Base-by-base conservation (phyloP, 192 early-diverging fungal species). In the Dispira simplex region DNA sequence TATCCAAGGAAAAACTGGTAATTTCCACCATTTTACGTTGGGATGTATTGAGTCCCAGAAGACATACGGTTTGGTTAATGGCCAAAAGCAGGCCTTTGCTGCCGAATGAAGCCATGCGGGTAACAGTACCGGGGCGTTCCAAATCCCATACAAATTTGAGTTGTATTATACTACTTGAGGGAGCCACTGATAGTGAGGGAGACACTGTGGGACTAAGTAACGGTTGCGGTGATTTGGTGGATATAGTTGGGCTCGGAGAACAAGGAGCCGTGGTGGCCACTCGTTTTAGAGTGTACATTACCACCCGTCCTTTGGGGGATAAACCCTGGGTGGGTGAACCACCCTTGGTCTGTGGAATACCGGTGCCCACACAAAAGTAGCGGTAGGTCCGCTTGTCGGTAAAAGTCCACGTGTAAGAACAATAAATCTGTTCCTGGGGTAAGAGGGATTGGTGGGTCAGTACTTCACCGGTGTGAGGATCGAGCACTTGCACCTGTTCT, bases 121-220 rank as follows among this genome's bases (percentile, higher is more conserved):
- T 60, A 11, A 60, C 39, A 0, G 58, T 60, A 13, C 58, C 58
- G 13, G 18, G 2, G 32, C 58, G 58, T 21, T 60, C 58, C 39
- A 60, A 43, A 60, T 60, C 58, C 58, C 58, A 60, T 14, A 60
- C 58, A 60, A 60, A 60, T 21, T 44, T 27, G 2, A 60, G 58
- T 18, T 60, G 48, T 8, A 23, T 23, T 8, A 51, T 23, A 51
- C 18, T 16, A 51, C 21, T 9, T 4, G 4, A 51, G 8, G 16
- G 18, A 51, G 16, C 8, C 21, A 51, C 48, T 23, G 48, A 16
- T 23, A 9, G 16, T 1, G 48, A 51, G 16, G 48, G 21, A 5
- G 48, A 16, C 16, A 51, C 48, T 2, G 16, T 51, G 21, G 48
- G 48, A 23, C 48, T 51, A 23, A 23, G 4, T 23, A 16, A 51